Conservation (phyloP, 148 eudicot genomes). For the Tetragonia tetragonoides region DNA sequence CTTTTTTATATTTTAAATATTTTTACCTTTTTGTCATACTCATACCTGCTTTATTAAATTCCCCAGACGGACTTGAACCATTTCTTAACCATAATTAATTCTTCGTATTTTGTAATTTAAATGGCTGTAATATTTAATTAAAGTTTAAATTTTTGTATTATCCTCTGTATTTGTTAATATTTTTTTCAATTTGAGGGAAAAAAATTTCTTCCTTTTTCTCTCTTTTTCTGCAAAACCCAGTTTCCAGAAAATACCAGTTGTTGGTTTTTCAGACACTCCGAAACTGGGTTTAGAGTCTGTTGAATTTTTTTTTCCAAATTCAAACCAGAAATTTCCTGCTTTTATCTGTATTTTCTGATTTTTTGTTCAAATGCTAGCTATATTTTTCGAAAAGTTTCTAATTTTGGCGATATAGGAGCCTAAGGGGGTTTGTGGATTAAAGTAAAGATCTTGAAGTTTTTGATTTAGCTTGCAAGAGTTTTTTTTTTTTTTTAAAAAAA, state of each 20-base stretch:
- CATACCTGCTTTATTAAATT: slow-evolving; percentile 65
- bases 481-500: neutral
- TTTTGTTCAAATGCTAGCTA: slow-evolving; percentile 20
- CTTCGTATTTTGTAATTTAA: slow-evolving; percentile 58
- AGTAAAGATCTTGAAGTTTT: slow-evolving; percentile 31
- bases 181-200: slow-evolving; percentile 28
- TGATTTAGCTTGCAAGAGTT: slow-evolving; percentile 18
- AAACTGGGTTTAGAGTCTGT: slow-evolving; percentile 27
- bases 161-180: slow-evolving; percentile 37
- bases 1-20: slow-evolving; percentile 32
- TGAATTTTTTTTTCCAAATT: slow-evolving; percentile 32
- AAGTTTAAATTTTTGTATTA: slow-evolving; percentile 49
- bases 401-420: slow-evolving; percentile 25
- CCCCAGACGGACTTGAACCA: slow-evolving; percentile 96
- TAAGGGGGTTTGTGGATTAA: slow-evolving; percentile 25
- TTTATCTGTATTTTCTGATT: slow-evolving; percentile 21
- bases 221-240: slow-evolving; percentile 68
- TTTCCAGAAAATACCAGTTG: slow-evolving; percentile 44
- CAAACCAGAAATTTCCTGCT: slow-evolving; percentile 20
- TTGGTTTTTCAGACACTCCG: slow-evolving; percentile 36
- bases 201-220: slow-evolving; percentile 42
- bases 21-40: slow-evolving; percentile 43
- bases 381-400: slow-evolving; percentile 21
- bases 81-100: slow-evolving; percentile 84
- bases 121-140: slow-evolving; percentile 44